Percentiles rank a stretch among this genome's conserved stretches.
Conservation (phyloP, 2,329 filamentous ascomycete species). For the Mycocentrospora acerina region DNA sequence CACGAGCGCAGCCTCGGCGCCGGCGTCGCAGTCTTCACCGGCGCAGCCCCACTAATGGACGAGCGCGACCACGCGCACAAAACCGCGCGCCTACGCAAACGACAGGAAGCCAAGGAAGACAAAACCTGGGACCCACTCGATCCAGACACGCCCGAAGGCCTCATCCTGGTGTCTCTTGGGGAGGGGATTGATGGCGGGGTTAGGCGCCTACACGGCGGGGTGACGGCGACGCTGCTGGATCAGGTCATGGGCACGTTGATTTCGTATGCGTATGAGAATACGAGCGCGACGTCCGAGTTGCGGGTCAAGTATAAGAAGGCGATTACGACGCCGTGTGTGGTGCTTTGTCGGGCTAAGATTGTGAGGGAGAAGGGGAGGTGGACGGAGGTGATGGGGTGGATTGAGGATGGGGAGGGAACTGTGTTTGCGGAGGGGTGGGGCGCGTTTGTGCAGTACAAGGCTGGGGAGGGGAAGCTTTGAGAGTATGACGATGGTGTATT, state of each 20-base stretch:
- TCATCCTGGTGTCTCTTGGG: slow-evolving; percentile 23
- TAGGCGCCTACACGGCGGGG: slow-evolving; percentile 26
- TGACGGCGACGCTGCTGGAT: slow-evolving; percentile 27
- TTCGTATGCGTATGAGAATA: slow-evolving; percentile 12
- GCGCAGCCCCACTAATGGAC: slow-evolving; percentile 4
- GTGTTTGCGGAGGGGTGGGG: slow-evolving; percentile 25
- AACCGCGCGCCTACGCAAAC: background rate
- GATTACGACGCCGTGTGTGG: slow-evolving; percentile 22
- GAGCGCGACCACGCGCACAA: background rate
- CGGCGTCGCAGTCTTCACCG: slow-evolving; percentile 8
- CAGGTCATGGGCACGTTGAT: slow-evolving; percentile 28
- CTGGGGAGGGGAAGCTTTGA: slow-evolving; percentile 8
- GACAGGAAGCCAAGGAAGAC: slow-evolving; percentile 11
- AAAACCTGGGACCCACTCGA: slow-evolving; percentile 12
- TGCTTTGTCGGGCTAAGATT: slow-evolving; percentile 21
- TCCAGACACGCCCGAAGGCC: slow-evolving; percentile 18
- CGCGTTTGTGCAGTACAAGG: slow-evolving; percentile 22
- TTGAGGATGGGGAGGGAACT: slow-evolving; percentile 27
- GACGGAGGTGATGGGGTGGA: slow-evolving; percentile 21
- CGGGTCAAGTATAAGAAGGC: slow-evolving; percentile 26
- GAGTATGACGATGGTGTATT: no score
- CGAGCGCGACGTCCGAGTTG: slow-evolving; percentile 23
- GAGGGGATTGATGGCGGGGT: slow-evolving; percentile 22
- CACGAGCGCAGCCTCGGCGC: slow-evolving; percentile 3
- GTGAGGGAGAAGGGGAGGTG: slow-evolving; percentile 24